phyloP scores from a whole-genome alignment of 1,284 basidiomycete species.

The Somion occarium region DNA sequence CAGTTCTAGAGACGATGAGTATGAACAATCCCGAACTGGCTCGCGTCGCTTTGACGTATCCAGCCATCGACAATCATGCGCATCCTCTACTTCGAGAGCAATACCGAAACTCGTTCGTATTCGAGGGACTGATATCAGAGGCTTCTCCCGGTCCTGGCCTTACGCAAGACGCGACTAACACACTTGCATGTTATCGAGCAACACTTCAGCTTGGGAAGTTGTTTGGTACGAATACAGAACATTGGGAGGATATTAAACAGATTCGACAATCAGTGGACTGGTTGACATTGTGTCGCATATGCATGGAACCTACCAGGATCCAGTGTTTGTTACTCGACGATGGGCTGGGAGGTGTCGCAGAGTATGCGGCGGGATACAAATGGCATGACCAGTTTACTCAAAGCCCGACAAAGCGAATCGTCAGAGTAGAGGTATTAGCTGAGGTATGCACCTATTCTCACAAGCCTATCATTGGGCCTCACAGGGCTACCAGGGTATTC shows the following conservation, averaged over 20 bases:
- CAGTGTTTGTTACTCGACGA: slow-evolving; percentile 70
- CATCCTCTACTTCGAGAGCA: slow-evolving; percentile 57
- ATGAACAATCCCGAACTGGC: slow-evolving; percentile 11
- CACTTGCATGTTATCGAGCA: slow-evolving; percentile 56
- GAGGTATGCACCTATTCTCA: slow-evolving; percentile 40
- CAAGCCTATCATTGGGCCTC: not conserved
- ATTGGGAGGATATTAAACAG: slow-evolving; percentile 56
- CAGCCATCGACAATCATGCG: slow-evolving; percentile 70
- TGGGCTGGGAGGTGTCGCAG: slow-evolving; percentile 46
- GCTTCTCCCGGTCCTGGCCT: slow-evolving; percentile 46
- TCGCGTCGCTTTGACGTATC: slow-evolving; percentile 28
- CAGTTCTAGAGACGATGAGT: not conserved
- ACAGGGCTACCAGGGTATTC: slow-evolving; percentile 27
- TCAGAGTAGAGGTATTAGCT: slow-evolving; percentile 62
- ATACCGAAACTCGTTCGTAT: slow-evolving; percentile 41
- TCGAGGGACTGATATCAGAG: slow-evolving; percentile 64
- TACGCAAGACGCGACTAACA: slow-evolving; percentile 44
- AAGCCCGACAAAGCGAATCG: slow-evolving; percentile 51
- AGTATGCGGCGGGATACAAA: slow-evolving; percentile 43
- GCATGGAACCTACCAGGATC: slow-evolving; percentile 49
- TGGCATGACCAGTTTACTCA: slow-evolving; percentile 61
- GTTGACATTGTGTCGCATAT: slow-evolving; percentile 47
- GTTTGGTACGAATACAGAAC: slow-evolving; percentile 34
- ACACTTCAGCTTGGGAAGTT: slow-evolving; percentile 48
- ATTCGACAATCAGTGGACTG: slow-evolving; percentile 43